Percentiles rank a stretch among this genome's conserved stretches.
Evolutionary conservation across 148 eudicot genomes (phyloP).

Genomic region (Linanthus parryae): DNA sequence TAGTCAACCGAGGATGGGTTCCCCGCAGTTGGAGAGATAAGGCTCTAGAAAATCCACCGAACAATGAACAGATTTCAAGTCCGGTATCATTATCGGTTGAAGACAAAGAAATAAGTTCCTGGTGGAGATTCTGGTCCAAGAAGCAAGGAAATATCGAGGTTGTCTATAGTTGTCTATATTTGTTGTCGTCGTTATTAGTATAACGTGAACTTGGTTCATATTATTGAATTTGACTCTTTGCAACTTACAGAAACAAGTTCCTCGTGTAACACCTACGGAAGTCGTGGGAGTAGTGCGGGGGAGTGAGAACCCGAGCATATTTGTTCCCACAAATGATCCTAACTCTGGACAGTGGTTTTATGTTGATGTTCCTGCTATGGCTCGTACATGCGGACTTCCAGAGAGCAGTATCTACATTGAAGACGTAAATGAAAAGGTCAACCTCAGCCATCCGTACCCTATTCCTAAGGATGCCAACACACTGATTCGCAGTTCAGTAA

Average conservation of each 20-base stretch:
- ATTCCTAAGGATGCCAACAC: constrained; percentile 68
- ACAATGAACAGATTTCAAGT: constrained; percentile 22
- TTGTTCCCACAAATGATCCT: constrained; percentile 91
- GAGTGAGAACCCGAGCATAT: constrained; percentile 93
- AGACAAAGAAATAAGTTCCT: constrained; percentile 30
- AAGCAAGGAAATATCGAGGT: constrained; percentile 46
- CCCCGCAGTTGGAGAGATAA: constrained; percentile 95
- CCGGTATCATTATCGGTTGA: constrained; percentile 18
- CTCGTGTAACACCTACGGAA: constrained; percentile 37
- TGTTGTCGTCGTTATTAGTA: constrained; percentile 5
- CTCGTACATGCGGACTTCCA: constrained; percentile 61
- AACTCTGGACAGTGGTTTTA: constrained; percentile 76
- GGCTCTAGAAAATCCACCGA: constrained; percentile 27
- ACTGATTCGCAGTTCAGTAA: constrained; percentile 81
- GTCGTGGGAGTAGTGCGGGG: constrained; percentile 87
- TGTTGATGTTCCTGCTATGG: constrained; percentile 89
- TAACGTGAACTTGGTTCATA: not conserved
- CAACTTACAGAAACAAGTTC: constrained; percentile 44
- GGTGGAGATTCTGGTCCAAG: constrained; percentile 80
- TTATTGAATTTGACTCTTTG: not conserved
- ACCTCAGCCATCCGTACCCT: constrained; percentile 75
- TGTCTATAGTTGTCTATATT: constrained; percentile 1
- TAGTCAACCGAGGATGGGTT: constrained; percentile 98
- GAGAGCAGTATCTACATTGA: constrained; percentile 69
- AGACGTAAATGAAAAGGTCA: constrained; percentile 58